Conservation (phyloP, 1,284 basidiomycete genomes). For the Moniliophthora roreri region DNA sequence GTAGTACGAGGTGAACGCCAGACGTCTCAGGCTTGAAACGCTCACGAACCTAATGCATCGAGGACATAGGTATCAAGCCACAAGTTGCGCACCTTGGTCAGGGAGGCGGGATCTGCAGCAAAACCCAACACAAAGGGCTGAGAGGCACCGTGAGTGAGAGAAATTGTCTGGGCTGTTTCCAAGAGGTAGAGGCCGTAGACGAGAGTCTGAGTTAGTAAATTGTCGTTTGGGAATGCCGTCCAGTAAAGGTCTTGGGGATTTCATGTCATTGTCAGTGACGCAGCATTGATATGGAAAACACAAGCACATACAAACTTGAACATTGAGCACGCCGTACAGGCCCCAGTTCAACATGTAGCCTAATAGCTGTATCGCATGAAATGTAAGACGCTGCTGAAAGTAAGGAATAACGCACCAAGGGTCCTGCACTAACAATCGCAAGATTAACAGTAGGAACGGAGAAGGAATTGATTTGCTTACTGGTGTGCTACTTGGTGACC, state of each 20-base stretch:
- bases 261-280: not conserved
- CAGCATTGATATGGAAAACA: not conserved
- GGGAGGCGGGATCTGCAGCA: not conserved
- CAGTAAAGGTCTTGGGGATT: not conserved
- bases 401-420: too few relatives aligned
- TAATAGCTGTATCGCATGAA: not conserved
- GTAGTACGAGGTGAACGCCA: too few relatives aligned
- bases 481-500: too few relatives aligned
- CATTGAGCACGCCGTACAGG: not conserved
- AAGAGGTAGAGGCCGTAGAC: not conserved
- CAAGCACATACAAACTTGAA: not conserved
- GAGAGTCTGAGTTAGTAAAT: not conserved
- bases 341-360: not conserved
- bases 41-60: not conserved
- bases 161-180: not conserved
- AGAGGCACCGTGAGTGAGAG: not conserved
- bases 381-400: too few relatives aligned
- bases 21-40: too few relatives aligned
- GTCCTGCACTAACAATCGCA: too few relatives aligned
- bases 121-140: not conserved
- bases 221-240: not conserved
- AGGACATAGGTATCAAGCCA: not conserved
- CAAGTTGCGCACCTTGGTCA: not conserved
- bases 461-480: too few relatives aligned
- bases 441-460: too few relatives aligned